phyloP scores from a whole-genome alignment of 2,329 filamentous ascomycete genomes.

The Talaromyces sp. region DNA sequence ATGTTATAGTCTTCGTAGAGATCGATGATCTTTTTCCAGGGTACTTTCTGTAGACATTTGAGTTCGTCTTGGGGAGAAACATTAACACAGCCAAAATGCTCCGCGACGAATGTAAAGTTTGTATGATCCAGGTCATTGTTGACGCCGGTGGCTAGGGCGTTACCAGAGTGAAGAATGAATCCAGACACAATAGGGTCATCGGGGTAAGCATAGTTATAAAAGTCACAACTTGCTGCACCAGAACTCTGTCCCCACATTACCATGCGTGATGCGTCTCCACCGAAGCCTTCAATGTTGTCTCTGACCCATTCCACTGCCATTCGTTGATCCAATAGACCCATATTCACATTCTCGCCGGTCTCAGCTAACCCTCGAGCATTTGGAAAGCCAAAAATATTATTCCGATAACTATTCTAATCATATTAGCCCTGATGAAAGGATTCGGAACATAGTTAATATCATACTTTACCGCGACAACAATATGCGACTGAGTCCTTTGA shows the following conservation, averaged over 20 bases:
- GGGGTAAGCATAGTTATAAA: conserved; percentile 19
- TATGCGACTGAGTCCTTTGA: too few species aligned
- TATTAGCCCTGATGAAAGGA: too few species aligned
- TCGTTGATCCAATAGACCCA: conserved; percentile 22
- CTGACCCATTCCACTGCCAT: conserved; percentile 31
- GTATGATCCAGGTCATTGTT: conserved; percentile 16
- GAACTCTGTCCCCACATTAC: conserved; percentile 32
- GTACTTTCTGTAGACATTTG: conserved; percentile 11
- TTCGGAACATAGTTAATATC: too few species aligned
- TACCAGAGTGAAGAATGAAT: conserved; percentile 23
- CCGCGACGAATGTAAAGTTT: conserved; percentile 33
- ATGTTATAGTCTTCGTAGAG: too few species aligned
- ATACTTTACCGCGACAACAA: too few species aligned
- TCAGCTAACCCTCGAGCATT: conserved; percentile 25
- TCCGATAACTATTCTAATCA: too few species aligned
- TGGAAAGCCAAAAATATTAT: too few species aligned
- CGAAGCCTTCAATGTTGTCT: conserved; percentile 22
- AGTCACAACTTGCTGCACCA: conserved; percentile 13
- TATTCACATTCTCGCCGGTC: conserved; percentile 21
- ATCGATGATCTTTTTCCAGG: too few species aligned
- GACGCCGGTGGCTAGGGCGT: conserved; percentile 1
- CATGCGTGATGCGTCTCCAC: conserved; percentile 12
- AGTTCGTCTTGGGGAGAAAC: conserved; percentile 21
- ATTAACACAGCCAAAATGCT: conserved; percentile 24
- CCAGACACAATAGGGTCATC: conserved; percentile 28